Evolutionary conservation across 169 alveolate genomes (phyloP).

Genomic region (Cystoisospora suis): DNA sequence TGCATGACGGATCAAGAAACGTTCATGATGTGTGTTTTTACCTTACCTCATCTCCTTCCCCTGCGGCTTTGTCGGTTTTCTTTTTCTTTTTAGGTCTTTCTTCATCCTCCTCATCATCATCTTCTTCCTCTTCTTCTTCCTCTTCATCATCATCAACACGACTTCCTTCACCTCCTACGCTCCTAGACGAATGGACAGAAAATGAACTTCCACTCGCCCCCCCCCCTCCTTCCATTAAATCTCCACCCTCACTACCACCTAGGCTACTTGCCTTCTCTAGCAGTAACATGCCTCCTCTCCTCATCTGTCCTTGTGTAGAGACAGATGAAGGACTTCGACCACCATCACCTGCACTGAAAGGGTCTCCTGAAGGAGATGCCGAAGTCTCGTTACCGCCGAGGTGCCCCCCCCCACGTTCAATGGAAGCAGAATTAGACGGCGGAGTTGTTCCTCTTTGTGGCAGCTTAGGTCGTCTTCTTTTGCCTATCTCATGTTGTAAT

Average conservation of each 20-base stretch:
- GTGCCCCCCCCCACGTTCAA: no score
- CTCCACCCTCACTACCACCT: no score
- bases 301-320: no score
- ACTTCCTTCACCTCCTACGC: neutral
- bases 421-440: no score
- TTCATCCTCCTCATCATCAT: constrained; percentile 16
- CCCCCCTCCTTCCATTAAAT: constrained; percentile 24
- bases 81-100: neutral
- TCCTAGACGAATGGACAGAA: neutral
- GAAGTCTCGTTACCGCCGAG: no score
- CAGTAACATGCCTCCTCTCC: no score
- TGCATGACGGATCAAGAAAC: no score
- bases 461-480: neutral
- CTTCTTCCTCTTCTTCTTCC: constrained; percentile 7
- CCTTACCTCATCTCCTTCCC: neutral
- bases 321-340: no score
- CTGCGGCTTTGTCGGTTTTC: neutral
- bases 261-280: no score
- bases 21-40: no score
- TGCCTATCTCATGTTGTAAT: constrained; percentile 5
- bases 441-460: neutral
- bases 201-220: neutral
- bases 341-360: no score
- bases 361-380: no score
- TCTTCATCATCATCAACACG: neutral